A percentile compares a stretch with the other conserved stretches of the same genome.
phyloP scores from a whole-genome alignment of 2,329 filamentous ascomycete genomes.

The Balansia obtecta region DNA sequence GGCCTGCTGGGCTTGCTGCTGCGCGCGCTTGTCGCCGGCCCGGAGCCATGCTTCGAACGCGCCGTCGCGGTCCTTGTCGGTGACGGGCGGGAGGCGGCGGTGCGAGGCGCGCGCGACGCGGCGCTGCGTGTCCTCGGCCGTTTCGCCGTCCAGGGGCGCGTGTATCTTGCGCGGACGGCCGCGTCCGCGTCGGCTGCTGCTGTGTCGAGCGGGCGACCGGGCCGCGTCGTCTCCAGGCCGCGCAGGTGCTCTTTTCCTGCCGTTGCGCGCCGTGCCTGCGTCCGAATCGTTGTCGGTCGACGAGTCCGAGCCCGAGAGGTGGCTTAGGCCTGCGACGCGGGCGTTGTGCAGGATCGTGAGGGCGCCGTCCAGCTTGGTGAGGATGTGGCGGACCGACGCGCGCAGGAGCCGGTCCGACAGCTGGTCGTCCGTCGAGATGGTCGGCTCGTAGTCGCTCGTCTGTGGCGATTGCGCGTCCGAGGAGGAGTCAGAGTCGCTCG shows the following conservation, averaged over 20 bases:
- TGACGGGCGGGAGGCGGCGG: conserved; percentile 17
- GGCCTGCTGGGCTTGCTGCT: neutral
- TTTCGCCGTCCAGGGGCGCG: conserved; percentile 29
- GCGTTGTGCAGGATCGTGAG: conserved; percentile 59
- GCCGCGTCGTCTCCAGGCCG: no score
- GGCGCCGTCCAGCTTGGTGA: conserved; percentile 56
- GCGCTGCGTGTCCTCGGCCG: conserved; percentile 31
- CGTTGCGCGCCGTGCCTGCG: no score
- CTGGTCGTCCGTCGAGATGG: conserved; percentile 59
- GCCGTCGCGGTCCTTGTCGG: conserved; percentile 14
- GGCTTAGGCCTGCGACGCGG: conserved; percentile 35
- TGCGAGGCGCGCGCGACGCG: conserved; percentile 34
- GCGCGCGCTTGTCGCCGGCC: conserved; percentile 13
- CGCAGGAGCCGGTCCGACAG: conserved; percentile 50
- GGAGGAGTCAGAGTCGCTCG: neutral
- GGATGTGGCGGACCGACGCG: conserved; percentile 57
- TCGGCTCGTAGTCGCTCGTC: conserved; percentile 28
- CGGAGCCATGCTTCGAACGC: conserved; percentile 23
- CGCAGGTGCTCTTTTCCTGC: no score
- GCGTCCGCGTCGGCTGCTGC: conserved; percentile 4
- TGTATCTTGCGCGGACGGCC: conserved; percentile 30
- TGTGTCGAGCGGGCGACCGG: conserved; percentile 6
- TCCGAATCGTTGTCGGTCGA: conserved; percentile 26
- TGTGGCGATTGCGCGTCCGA: neutral
- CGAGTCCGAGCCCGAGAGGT: conserved; percentile 26